Percentiles rank a stretch among this genome's conserved stretches.
phyloP scores from a whole-genome alignment of 208 protist species.

The Strigomonas culicis region DNA sequence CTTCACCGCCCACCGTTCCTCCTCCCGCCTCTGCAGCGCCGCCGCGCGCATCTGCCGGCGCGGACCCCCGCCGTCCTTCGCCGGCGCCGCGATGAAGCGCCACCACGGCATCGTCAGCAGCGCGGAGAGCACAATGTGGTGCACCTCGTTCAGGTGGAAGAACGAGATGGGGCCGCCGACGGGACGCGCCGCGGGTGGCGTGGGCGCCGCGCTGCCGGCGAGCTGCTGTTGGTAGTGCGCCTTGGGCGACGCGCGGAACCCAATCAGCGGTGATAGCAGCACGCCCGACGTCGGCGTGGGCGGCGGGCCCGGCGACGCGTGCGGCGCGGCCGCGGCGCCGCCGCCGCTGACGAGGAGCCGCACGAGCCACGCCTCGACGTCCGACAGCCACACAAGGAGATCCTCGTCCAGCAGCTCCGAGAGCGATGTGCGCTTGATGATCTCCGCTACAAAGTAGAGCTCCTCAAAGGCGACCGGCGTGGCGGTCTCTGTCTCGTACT shows the following conservation, averaged over 20 bases:
- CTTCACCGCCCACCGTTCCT: too few species aligned
- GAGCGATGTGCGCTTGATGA: slow-evolving; percentile 3
- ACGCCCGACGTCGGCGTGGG: too few species aligned
- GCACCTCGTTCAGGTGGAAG: not conserved
- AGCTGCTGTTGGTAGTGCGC: too few species aligned
- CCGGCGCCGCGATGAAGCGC: not conserved
- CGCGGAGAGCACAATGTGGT: not conserved
- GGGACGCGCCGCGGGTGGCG: not conserved
- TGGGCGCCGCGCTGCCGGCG: too few species aligned
- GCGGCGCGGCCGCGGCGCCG: too few species aligned
- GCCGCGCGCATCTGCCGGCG: not conserved
- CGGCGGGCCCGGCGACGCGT: too few species aligned
- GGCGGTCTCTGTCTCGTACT: not conserved
- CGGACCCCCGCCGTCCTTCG: not conserved
- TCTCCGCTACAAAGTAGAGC: slow-evolving; percentile 1
- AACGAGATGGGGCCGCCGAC: not conserved
- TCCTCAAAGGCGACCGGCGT: not conserved
- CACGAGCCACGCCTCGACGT: not conserved
- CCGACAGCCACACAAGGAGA: not conserved
- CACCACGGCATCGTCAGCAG: slow-evolving; percentile 8
- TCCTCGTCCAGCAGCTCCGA: not conserved
- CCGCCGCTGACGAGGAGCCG: not conserved
- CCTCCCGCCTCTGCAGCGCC: too few species aligned
- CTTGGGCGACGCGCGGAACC: not conserved
- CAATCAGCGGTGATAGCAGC: not conserved